Evolutionary conservation across 2,329 filamentous ascomycete genomes (phyloP).

Genomic region (Pseudocercospora macadamiae): DNA sequence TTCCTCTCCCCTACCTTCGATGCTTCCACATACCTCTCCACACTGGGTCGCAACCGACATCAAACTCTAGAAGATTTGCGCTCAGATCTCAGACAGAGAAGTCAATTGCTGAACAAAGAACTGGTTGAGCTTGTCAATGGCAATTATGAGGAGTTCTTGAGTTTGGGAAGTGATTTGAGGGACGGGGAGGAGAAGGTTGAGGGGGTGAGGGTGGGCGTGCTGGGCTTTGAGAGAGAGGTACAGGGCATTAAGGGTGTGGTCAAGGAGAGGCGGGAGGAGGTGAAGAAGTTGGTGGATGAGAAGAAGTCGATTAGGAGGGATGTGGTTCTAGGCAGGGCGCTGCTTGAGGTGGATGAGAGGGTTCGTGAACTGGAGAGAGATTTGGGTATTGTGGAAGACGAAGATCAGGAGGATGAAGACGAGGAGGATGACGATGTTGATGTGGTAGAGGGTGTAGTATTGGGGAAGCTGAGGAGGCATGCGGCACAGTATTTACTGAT

Average conservation of each 20-base stretch:
- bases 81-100: constrained; percentile 79
- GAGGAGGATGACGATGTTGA: constrained; percentile 38
- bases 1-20: constrained; percentile 80
- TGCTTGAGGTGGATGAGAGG: constrained; percentile 70
- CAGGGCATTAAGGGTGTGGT: constrained; percentile 72
- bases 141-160: constrained; percentile 90
- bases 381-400: constrained; percentile 56
- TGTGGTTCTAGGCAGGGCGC: constrained; percentile 63
- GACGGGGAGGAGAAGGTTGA: constrained; percentile 92
- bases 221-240: constrained; percentile 83
- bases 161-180: constrained; percentile 75
- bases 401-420: constrained; percentile 34
- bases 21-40: constrained; percentile 79
- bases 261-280: constrained; percentile 63
- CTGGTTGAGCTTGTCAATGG: constrained; percentile 92
- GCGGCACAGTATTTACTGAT: constrained; percentile 62
- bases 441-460: constrained; percentile 35
- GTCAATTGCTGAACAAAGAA: constrained; percentile 78
- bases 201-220: constrained; percentile 80
- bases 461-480: constrained; percentile 57
- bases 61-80: constrained; percentile 95
- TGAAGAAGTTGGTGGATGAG: constrained; percentile 65
- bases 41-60: constrained; percentile 75
- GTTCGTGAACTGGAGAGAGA: constrained; percentile 65
- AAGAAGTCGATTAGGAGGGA: constrained; percentile 65